A percentile compares a stretch with the other conserved stretches of the same genome.
These are phyloP conservation scores for Cymodocea nodosa DNA, from an alignment of 116 monocot genomes.

Conservation along the genomic window DNA sequence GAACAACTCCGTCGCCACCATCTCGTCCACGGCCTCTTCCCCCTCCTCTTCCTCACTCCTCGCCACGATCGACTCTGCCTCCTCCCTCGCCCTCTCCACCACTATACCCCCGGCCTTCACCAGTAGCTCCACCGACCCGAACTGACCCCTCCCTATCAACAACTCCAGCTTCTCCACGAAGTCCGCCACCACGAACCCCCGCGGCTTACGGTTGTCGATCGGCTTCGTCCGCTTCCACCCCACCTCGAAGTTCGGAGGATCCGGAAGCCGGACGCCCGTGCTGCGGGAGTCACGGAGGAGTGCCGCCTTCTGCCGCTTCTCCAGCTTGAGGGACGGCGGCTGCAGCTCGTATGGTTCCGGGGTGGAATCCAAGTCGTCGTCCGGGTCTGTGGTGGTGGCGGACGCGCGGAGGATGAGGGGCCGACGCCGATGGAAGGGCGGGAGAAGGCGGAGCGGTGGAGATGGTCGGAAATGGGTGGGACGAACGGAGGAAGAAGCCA, in stretches of 20 bases:
- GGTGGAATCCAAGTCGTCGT: not conserved
- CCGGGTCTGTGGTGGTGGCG: conserved; percentile 3
- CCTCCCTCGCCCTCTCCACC: conserved; percentile 68
- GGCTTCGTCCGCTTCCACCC: too few species aligned
- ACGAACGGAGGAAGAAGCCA: too few species aligned
- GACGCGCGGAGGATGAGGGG: not conserved
- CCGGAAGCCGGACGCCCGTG: conserved; percentile 15
- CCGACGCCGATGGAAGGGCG: too few species aligned
- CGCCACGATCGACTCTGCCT: conserved; percentile 59
- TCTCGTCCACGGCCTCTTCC: too few species aligned
- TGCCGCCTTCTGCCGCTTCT: conserved; percentile 21
- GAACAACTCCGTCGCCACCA: too few species aligned
- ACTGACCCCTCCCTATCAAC: conserved; percentile 46
- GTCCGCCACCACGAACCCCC: too few species aligned
- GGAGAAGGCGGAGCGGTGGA: too few species aligned
- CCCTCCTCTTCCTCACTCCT: conserved; percentile 41
- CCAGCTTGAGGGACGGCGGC: conserved; percentile 12
- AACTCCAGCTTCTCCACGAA: too few species aligned
- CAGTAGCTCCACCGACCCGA: conserved; percentile 59
- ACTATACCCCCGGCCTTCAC: conserved; percentile 56
- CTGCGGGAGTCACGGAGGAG: conserved; percentile 17
- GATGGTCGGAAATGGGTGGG: too few species aligned
- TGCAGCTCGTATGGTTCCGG: conserved; percentile 12
- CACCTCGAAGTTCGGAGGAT: conserved; percentile 83
- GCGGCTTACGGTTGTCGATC: too few species aligned